phyloP scores from a whole-genome alignment of 192 early-diverging fungal genomes.

The Podochytrium sp. region DNA sequence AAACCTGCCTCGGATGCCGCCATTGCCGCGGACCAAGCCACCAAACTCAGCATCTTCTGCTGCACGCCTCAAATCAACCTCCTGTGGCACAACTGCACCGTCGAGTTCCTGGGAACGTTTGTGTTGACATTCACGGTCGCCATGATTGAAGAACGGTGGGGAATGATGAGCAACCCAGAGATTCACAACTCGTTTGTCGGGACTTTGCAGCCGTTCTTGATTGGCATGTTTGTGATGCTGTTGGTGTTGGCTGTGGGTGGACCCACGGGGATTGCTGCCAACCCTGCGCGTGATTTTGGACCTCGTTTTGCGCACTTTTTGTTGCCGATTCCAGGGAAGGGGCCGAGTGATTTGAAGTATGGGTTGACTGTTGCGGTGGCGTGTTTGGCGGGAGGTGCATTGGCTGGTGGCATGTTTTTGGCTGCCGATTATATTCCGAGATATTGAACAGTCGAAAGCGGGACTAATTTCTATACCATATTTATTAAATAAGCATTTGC shows the following conservation, averaged over 20 bases:
- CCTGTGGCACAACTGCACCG: slow-evolving; percentile 33
- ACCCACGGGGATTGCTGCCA: slow-evolving; percentile 38
- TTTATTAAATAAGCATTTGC: too few species aligned
- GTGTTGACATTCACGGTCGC: slow-evolving; percentile 24
- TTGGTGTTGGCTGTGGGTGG: slow-evolving; percentile 33
- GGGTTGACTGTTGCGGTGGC: slow-evolving; percentile 11
- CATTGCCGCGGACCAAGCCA: slow-evolving; percentile 34
- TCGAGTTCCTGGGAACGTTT: slow-evolving; percentile 27
- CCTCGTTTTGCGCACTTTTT: slow-evolving; percentile 35
- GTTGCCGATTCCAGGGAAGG: slow-evolving; percentile 41
- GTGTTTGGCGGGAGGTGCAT: slow-evolving; percentile 13
- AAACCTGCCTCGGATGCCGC: too few species aligned
- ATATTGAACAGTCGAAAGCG: too few species aligned
- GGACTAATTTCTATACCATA: too few species aligned
- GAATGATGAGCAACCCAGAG: background rate
- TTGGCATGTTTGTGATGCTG: slow-evolving; percentile 30
- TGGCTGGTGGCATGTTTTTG: slow-evolving; percentile 23
- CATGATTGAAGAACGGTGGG: slow-evolving; percentile 8
- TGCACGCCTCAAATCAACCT: slow-evolving; percentile 36
- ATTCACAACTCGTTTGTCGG: background rate
- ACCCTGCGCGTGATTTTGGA: slow-evolving; percentile 36
- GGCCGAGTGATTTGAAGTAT: slow-evolving; percentile 29
- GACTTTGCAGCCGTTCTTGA: slow-evolving; percentile 15
- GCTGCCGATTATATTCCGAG: slow-evolving; percentile 22
- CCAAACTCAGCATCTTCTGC: slow-evolving; percentile 34